Evolutionary conservation across 345 rosid species (phyloP).

Genomic region (Fremontodendron californicum): DNA sequence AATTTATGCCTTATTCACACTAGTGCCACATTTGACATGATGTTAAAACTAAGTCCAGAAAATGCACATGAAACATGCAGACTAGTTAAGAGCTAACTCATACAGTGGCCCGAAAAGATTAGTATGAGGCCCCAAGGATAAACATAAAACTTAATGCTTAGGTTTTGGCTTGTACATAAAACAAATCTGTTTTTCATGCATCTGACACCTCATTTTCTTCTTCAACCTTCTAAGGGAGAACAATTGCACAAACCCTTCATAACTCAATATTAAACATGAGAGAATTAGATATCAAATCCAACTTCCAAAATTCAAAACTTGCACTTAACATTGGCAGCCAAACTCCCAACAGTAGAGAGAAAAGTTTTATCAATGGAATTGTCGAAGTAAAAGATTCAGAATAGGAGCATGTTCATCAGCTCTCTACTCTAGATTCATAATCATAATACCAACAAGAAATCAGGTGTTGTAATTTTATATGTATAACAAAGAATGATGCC

Average conservation of each 20-base stretch:
- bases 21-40: not conserved
- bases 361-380: not conserved
- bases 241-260: no score
- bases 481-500: not conserved
- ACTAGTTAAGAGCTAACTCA: no score
- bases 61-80: not conserved
- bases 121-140: not conserved
- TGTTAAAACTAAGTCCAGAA: not conserved
- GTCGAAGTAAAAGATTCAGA: not conserved
- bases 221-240: no score
- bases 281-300: not conserved
- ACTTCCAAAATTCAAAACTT: not conserved
- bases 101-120: no score
- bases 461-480: not conserved
- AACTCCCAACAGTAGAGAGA: not conserved
- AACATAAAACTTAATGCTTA: no score
- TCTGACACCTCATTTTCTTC: no score
- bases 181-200: no score
- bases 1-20: not conserved
- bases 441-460: not conserved
- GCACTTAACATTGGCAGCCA: not conserved
- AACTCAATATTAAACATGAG: not conserved
- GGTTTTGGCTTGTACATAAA: not conserved
- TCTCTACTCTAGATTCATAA: constrained; percentile 20
- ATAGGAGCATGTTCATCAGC: not conserved